Percentiles rank a stretch among this genome's conserved stretches.
Conservation (phyloP, 116 monocot genomes). For the Trichopus zeylanicus region DNA sequence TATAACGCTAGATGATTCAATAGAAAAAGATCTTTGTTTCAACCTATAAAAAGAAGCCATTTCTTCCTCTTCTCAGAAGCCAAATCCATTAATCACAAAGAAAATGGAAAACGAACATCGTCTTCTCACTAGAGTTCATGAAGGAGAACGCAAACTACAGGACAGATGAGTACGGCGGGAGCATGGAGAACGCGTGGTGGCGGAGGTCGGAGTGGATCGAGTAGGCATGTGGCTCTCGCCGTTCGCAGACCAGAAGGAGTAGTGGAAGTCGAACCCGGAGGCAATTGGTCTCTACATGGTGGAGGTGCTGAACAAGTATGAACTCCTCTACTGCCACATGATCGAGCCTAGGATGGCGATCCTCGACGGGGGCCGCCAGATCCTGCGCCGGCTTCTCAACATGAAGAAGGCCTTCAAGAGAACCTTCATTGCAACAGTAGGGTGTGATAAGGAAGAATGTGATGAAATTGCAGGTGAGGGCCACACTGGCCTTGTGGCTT, state of each 20-base stretch:
- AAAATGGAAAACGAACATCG: no score
- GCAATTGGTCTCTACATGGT: slow-evolving; percentile 31
- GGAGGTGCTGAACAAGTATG: slow-evolving; percentile 21
- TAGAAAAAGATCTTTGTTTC: no score
- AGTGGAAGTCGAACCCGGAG: slow-evolving; percentile 29
- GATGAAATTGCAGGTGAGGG: slow-evolving; percentile 8
- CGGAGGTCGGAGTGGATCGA: slow-evolving; percentile 36
- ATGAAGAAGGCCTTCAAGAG: slow-evolving; percentile 39
- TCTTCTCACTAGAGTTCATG: no score
- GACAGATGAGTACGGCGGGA: background rate
- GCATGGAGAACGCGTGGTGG: background rate
- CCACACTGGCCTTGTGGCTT: slow-evolving; percentile 34
- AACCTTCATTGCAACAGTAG: slow-evolving; percentile 31
- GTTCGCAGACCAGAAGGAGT: slow-evolving; percentile 17
- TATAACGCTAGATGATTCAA: no score
- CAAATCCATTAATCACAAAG: no score
- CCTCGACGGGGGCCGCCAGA: slow-evolving; percentile 13
- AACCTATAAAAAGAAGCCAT: no score
- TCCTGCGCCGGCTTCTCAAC: slow-evolving; percentile 15
- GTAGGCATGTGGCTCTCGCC: slow-evolving; percentile 42
- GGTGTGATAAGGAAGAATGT: slow-evolving; percentile 38
- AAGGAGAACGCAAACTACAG: no score
- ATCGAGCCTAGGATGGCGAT: slow-evolving; percentile 35
- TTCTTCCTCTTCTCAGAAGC: no score
- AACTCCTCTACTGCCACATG: slow-evolving; percentile 29